Evolutionary conservation across 2,329 filamentous ascomycete genomes (phyloP), one percentile per base, ranked within the genome.

Genomic region (Fusarium oligoseptatum): DNA sequence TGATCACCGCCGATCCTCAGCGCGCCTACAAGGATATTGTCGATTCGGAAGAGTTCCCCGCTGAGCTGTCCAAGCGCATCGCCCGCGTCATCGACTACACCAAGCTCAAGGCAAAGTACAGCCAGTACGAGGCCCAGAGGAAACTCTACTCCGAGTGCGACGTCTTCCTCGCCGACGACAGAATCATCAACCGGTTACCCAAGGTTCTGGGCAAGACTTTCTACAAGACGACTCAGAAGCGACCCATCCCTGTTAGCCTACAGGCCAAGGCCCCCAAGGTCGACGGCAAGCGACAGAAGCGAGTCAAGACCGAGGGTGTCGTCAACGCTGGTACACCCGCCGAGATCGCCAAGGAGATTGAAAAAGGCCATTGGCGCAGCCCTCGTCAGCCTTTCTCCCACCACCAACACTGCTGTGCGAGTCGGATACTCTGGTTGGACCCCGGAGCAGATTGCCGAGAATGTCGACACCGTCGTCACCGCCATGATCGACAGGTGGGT

Each of bases 151-250:
- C 91, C 52, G 94, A 98, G 83, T 95, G 98, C 83, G 97, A 98
- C 82, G 86, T 98, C 66, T 98, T 99, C 86, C 88, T 99, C 67
- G 96, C 94, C 62, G 97, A 99, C 82, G 94, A 98, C 80, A 89
- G 97, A 58, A 93, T 99, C 78, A 87, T 92, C 80, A 92, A 89
- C 81, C 85, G 88, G 32, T 88, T 98, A 69, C 94, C 95, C 66
- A 89, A 90, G 74, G 87, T 92, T 3, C 91, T 99, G 14, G 97
- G 96, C 78, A 98, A 98, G 87, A 93, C 93, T 2, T 98, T 99
- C 83, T 98, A 97, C 89, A 93, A 95, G 86, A 89, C 86, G 66
- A 94, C 92, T 4, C 84, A 85, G 73, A 98, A 98, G 88, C 90
- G 96, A 43, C 97, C 97, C 11, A 91, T 99, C 68, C 95, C 97